Evolutionary conservation across 495 filamentous ascomycete genomes (phyloP), one percentile per base, ranked within the genome.

Genomic region (Evernia prunastri): DNA sequence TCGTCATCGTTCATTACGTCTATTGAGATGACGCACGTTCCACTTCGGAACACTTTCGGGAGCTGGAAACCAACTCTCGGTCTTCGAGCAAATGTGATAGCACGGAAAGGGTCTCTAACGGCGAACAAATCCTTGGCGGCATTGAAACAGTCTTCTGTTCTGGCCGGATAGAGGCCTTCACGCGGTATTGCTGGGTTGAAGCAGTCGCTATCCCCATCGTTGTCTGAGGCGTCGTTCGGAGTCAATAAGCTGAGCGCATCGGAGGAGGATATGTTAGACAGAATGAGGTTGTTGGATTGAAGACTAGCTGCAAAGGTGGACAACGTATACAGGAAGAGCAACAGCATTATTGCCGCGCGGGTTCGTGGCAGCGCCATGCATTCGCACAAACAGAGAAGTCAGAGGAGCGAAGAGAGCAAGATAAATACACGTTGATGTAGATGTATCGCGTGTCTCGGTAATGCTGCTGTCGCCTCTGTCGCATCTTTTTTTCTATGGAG

Each of bases 21-120:
- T 53, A 61, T 27, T 3, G 59, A 61, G 31, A 61, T 33, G 36
- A 61, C 31, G 45, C 45, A 61, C 33, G 29, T 37, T 25, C 45
- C 45, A 2, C 20, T 49, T 25, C 43, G 45, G 11, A 47, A 3
- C 13, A 31, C 39, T 13, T 33, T 27, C 35, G 58, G 58, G 7
- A 60, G 58, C 18, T 27, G 31, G 39, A 60, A 60, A 31, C 58
- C 37, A 23, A 15, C 39, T 0, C 23, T 8, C 11, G 4, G 0
- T 3, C 29, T 33, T 31, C 58, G 20, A 12, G 58, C 58, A 17
- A 60, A 60, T n/a, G 31, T 33, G 12, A 23, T 60, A 4, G 40
- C 5, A 0, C 23, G 11, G 27, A 42, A 60, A 45, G 58, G 58
- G 4, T 45, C 25, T 42, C 10, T 42, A 3, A 29, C 5, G n/a